Conservation (phyloP, 345 rosid species). For the Boechera retrofracta region DNA sequence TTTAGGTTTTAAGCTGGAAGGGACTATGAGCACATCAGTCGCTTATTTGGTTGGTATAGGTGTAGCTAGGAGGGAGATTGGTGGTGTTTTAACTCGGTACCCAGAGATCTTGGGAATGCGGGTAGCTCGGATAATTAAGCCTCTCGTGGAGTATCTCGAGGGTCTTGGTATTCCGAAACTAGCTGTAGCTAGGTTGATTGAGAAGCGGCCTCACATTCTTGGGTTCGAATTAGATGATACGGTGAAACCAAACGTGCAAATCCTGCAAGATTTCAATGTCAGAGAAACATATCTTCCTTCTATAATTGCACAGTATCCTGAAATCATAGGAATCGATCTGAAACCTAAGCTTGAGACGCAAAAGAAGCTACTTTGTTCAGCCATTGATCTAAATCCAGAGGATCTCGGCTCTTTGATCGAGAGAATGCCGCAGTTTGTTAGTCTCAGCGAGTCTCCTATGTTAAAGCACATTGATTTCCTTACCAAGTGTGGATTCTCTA, state of each 20-base stretch:
- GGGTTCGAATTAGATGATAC: constrained; percentile 71
- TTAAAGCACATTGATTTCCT: constrained; percentile 75
- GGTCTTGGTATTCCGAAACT: constrained; percentile 74
- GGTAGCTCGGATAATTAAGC: constrained; percentile 84
- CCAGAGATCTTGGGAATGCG: constrained; percentile 93
- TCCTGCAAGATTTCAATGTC: constrained; percentile 62
- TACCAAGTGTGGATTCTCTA: constrained; percentile 66
- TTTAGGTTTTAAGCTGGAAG: constrained; percentile 92
- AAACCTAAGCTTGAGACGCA: constrained; percentile 68
- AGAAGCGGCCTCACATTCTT: constrained; percentile 78
- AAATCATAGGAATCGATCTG: constrained; percentile 74
- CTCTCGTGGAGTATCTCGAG: constrained; percentile 84
- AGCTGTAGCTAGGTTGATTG: constrained; percentile 88
- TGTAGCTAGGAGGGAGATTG: constrained; percentile 87
- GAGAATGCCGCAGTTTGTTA: constrained; percentile 90
- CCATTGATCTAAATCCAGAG: constrained; percentile 55
- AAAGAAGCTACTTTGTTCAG: constrained; percentile 58
- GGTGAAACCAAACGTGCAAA: constrained; percentile 69
- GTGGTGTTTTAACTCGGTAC: constrained; percentile 73
- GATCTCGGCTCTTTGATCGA: constrained; percentile 71
- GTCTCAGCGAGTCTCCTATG: constrained; percentile 59
- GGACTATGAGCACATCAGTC: constrained; percentile 95
- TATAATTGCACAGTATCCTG: constrained; percentile 88
- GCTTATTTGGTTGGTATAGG: constrained; percentile 92
- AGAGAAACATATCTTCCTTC: constrained; percentile 67